Evolutionary conservation across 1,284 basidiomycete genomes (phyloP).

Genomic region (Fomitopsis pinicola): DNA sequence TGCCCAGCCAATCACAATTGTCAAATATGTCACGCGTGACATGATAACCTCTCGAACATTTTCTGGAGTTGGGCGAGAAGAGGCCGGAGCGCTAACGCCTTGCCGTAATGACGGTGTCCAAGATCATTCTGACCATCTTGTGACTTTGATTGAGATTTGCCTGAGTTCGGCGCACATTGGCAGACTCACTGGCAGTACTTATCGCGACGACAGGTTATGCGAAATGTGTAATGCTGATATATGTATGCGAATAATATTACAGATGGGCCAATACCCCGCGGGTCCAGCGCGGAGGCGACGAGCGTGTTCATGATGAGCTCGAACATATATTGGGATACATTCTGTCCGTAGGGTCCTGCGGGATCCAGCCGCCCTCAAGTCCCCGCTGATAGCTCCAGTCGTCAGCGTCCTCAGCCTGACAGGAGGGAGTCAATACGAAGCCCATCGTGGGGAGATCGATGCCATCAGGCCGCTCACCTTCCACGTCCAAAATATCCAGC

Average conservation of each 20-base stretch:
- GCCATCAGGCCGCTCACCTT: slow-evolving; percentile 42
- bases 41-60: neutral
- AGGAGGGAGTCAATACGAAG: neutral
- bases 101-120: neutral
- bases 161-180: too few relatives aligned
- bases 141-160: too few relatives aligned
- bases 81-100: neutral
- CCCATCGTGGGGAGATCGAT: neutral
- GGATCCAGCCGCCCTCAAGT: slow-evolving; percentile 69
- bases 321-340: slow-evolving; percentile 56
- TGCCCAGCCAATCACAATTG: neutral
- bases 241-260: neutral
- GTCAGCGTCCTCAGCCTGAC: slow-evolving; percentile 64
- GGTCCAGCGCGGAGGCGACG: neutral
- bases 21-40: neutral
- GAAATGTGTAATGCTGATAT: too few relatives aligned
- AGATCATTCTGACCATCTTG: neutral
- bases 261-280: too few relatives aligned
- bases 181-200: too few relatives aligned
- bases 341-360: slow-evolving; percentile 56
- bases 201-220: too few relatives aligned
- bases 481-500: slow-evolving; percentile 88
- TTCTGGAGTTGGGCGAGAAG: neutral
- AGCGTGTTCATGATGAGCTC: neutral
- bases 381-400: slow-evolving; percentile 74